Base-by-base conservation (phyloP, 2,329 filamentous ascomycete species). In the Mariannaea sp. region DNA sequence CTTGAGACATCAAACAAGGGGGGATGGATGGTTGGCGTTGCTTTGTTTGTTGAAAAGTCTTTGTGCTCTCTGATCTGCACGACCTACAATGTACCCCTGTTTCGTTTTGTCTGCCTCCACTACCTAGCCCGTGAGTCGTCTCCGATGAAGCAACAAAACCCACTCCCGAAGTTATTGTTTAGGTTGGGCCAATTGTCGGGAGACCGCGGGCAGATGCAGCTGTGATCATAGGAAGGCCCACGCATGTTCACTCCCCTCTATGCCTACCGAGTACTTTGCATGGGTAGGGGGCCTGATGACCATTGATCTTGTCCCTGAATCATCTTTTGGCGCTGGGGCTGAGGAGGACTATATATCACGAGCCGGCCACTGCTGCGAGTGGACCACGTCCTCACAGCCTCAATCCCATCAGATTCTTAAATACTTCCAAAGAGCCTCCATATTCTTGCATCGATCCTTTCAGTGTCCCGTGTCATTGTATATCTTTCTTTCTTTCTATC, bases 291-390 rank as follows among this genome's bases (percentile, higher is more conserved):
- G n/a, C n/a, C 36, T 30, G 22, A 41, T 33, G 42, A 40, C 17
- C 9, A 24, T 10, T 39, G 40, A 17, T 32, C 40, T 19, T 24
- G 7, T 41, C 46, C 29, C 24, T 53, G 44, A 53, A 49, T 48
- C 39, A 53, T 32, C 26, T 20, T 53, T 46, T 53, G 50, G 50
- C 50, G 50, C 35, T 30, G 50, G 38, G 30, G 22, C 35, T 48
- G 22, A 19, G 43, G 17, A 9, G 13, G 12, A 36, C n/a, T 36
- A 53, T 53, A 53, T 53, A 48, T 41, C 30, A n/a, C n/a, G n/a
- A n/a, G n/a, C 29, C 9, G 41, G 6, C 17, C 43, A 24, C 43
- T 38, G 29, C 26, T 32, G 22, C 32, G 27, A 14, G 26, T n/a
- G 29, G 42, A n/a, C 19, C 17, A 7, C 26, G n/a, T 10, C 40